These are phyloP conservation scores for Elongisporangium prolatum DNA, from an alignment of 352 stramenopile species.

Conservation along the genomic window DNA sequence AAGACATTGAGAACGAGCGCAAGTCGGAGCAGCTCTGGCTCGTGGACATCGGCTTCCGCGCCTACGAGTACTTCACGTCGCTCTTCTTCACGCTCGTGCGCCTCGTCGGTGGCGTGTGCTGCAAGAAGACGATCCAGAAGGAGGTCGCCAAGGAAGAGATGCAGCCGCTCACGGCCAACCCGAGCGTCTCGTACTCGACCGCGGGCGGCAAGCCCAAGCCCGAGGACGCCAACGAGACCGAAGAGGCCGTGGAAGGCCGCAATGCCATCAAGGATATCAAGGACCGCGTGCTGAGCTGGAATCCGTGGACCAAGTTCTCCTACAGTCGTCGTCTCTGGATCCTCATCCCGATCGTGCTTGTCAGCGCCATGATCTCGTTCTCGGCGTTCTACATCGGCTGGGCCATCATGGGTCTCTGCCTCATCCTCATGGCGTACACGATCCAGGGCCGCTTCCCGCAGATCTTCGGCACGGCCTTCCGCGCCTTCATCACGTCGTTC, in stretches of 20 bases:
- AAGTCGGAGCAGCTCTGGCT: constrained; percentile 81
- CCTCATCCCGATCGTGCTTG: constrained; percentile 56
- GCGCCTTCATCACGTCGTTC: constrained; percentile 83
- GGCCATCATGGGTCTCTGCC: constrained; percentile 77
- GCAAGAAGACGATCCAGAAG: constrained; percentile 4
- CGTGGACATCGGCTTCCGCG: constrained; percentile 78
- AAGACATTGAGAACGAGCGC: constrained; percentile 77
- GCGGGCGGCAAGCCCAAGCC: background rate
- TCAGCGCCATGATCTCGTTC: constrained; percentile 83
- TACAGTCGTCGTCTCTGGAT: constrained; percentile 60
- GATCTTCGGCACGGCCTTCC: constrained; percentile 85
- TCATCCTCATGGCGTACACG: constrained; percentile 72
- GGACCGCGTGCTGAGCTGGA: constrained; percentile 41
- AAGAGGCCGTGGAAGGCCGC: constrained; percentile 57
- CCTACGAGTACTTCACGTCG: constrained; percentile 64
- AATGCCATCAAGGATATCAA: constrained; percentile 40
- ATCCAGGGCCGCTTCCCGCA: constrained; percentile 81
- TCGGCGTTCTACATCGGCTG: constrained; percentile 74
- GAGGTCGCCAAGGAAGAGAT: constrained; percentile 17
- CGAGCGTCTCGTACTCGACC: constrained; percentile 8
- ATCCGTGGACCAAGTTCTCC: constrained; percentile 80
- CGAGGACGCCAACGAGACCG: constrained; percentile 48
- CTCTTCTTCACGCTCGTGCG: constrained; percentile 53
- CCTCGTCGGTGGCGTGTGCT: constrained; percentile 8
- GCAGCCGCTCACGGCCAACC: constrained; percentile 14